Evolutionary conservation across 805 yeast genomes (phyloP).

Genomic region (Saccharomyces mikatae): DNA sequence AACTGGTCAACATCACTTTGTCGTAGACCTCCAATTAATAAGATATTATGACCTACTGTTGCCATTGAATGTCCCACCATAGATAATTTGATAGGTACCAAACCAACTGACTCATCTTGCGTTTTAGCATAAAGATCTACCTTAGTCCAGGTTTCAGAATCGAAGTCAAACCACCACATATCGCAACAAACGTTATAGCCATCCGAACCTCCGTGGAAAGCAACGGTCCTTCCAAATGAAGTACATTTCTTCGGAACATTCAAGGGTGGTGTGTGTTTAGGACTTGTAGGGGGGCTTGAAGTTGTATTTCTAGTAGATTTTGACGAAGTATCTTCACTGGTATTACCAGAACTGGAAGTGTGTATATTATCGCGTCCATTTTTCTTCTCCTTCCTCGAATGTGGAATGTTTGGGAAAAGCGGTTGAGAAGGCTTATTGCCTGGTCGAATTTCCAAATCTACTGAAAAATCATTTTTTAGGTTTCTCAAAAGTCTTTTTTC

Average conservation of each 20-base stretch:
- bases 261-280: background rate
- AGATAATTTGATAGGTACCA: conserved; percentile 14
- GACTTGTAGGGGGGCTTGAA: background rate
- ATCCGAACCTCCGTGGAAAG: conserved; percentile 36
- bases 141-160: conserved; percentile 36
- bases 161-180: conserved; percentile 43
- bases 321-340: background rate
- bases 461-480: conserved; percentile 16
- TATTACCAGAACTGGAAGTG: background rate
- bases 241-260: background rate
- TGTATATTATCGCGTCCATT: background rate
- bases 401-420: conserved; percentile 15
- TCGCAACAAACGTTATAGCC: conserved; percentile 36
- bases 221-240: conserved; percentile 13
- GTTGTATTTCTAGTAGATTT: background rate
- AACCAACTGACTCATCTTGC: conserved; percentile 9
- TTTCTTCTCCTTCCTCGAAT: conserved; percentile 6
- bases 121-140: conserved; percentile 10
- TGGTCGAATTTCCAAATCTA: conserved; percentile 9
- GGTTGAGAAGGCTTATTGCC: conserved; percentile 5
- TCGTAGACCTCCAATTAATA: conserved; percentile 24
- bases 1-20: conserved; percentile 18
- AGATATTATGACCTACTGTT: conserved; percentile 17
- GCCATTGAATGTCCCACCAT: conserved; percentile 26
- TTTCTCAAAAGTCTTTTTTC: conserved; percentile 14